These are phyloP conservation scores for Trichothecium roseum DNA, from an alignment of 2,329 filamentous ascomycete genomes.

Conservation along the genomic window DNA sequence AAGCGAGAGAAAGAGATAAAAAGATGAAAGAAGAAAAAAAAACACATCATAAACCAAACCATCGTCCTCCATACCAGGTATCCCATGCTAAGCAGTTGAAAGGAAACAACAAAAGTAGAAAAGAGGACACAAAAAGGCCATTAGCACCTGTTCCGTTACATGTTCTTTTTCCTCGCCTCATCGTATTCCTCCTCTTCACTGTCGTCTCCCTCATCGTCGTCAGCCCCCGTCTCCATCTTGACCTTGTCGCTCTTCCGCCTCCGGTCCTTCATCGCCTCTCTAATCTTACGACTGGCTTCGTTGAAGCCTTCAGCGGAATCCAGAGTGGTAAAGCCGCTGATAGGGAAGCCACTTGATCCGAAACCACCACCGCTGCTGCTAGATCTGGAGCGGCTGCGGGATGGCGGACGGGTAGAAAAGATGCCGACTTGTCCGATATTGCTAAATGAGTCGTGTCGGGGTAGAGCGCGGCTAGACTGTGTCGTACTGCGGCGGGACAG, in stretches of 20 bases:
- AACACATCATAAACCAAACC: background rate
- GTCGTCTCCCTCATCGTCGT: conserved; percentile 20
- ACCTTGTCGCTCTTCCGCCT: conserved; percentile 42
- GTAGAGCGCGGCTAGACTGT: conserved; percentile 44
- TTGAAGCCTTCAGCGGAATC: conserved; percentile 64
- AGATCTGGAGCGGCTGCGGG: conserved; percentile 63
- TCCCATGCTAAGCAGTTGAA: background rate
- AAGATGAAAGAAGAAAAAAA: conserved; percentile 4
- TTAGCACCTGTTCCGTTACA: conserved; percentile 8
- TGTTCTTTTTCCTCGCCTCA: conserved; percentile 31
- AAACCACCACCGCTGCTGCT: conserved; percentile 56
- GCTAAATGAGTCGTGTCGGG: conserved; percentile 87
- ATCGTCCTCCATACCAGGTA: no score
- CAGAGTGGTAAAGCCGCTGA: conserved; percentile 59
- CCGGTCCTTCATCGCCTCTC: conserved; percentile 65
- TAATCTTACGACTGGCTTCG: conserved; percentile 74
- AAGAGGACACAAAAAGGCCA: background rate
- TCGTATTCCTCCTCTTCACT: conserved; percentile 33
- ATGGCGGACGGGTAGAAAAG: conserved; percentile 82
- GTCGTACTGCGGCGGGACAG: conserved; percentile 40
- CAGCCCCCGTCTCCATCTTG: conserved; percentile 22
- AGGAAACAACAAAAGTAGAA: conserved; percentile 1
- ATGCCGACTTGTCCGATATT: conserved; percentile 81
- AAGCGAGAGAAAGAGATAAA: conserved; percentile 4
- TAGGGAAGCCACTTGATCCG: conserved; percentile 49